Evolutionary conservation across 2,329 filamentous ascomycete genomes (phyloP).

Genomic region (Thyridium curvatum): DNA sequence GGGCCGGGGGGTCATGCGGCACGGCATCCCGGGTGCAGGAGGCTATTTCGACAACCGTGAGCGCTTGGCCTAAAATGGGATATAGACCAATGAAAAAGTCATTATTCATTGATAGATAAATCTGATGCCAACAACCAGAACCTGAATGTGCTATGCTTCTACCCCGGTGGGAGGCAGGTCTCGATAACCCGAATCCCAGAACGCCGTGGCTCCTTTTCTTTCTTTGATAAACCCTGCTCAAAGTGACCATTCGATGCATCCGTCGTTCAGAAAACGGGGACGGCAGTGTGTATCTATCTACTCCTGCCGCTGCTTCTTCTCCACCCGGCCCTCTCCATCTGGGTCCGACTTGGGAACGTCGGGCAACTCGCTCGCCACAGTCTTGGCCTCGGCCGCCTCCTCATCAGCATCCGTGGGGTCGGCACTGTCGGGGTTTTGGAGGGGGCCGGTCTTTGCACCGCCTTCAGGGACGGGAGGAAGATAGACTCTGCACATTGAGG

Average conservation of each 20-base stretch:
- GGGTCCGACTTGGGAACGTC: slow-evolving; percentile 18
- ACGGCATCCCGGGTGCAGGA: slow-evolving; percentile 28
- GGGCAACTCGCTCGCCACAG: slow-evolving; percentile 18
- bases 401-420: slow-evolving; percentile 5
- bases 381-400: slow-evolving; percentile 12
- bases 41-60: slow-evolving; percentile 30
- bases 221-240: no score
- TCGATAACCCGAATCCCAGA: no score
- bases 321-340: slow-evolving; percentile 11
- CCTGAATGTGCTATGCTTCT: no score
- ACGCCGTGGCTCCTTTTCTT: no score
- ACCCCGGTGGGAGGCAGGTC: no score
- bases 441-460: slow-evolving; percentile 3
- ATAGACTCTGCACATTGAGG: slow-evolving; percentile 11
- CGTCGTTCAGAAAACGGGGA: no score
- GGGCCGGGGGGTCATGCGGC: slow-evolving; percentile 8
- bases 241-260: no score
- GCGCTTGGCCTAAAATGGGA: no score
- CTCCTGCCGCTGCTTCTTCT: slow-evolving; percentile 18
- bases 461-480: slow-evolving; percentile 18
- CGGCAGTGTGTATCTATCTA: no score
- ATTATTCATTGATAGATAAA: no score
- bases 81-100: no score
- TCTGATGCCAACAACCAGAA: no score
- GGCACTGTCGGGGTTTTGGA: not conserved